phyloP scores from a whole-genome alignment of 2,329 filamentous ascomycete genomes.

The Aspergillus viridinutans region DNA sequence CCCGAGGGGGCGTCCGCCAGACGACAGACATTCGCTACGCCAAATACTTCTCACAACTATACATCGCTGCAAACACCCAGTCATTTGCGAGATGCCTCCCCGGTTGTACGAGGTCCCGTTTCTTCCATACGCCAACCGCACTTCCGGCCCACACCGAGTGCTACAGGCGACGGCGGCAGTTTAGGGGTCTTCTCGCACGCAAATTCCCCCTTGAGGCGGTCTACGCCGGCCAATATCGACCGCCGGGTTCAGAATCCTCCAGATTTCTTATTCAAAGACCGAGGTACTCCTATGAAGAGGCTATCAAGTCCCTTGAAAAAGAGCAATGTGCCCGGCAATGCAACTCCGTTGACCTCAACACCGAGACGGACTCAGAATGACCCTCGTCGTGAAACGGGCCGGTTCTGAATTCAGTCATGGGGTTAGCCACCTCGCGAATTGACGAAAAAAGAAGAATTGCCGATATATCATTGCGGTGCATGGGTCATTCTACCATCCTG shows the following conservation, averaged over 20 bases:
- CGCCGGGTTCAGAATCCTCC: constrained; percentile 37
- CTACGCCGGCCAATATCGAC: constrained; percentile 56
- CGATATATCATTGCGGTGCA: background rate
- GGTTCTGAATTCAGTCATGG: constrained; percentile 11
- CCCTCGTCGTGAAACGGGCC: constrained; percentile 27
- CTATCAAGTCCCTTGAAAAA: constrained; percentile 41
- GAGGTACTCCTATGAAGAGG: constrained; percentile 32
- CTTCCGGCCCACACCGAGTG: constrained; percentile 42
- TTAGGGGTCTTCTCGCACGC: constrained; percentile 76
- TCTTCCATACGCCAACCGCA: constrained; percentile 53
- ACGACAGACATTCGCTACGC: constrained; percentile 40
- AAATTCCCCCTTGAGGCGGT: constrained; percentile 78
- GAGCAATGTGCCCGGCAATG: constrained; percentile 36
- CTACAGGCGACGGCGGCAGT: constrained; percentile 64
- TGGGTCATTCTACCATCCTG: background rate
- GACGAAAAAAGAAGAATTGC: background rate
- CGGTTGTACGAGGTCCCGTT: constrained; percentile 37
- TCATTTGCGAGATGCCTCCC: constrained; percentile 47
- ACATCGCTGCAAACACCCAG: constrained; percentile 36
- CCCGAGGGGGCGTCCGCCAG: constrained; percentile 51
- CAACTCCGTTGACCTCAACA: constrained; percentile 29
- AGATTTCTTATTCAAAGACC: constrained; percentile 34
- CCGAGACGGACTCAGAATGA: constrained; percentile 32
- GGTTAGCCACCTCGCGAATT: constrained; percentile 3
- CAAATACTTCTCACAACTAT: constrained; percentile 38